These are phyloP conservation scores for Brassica juncea DNA, from an alignment of 345 rosid species.

Conservation along the genomic window DNA sequence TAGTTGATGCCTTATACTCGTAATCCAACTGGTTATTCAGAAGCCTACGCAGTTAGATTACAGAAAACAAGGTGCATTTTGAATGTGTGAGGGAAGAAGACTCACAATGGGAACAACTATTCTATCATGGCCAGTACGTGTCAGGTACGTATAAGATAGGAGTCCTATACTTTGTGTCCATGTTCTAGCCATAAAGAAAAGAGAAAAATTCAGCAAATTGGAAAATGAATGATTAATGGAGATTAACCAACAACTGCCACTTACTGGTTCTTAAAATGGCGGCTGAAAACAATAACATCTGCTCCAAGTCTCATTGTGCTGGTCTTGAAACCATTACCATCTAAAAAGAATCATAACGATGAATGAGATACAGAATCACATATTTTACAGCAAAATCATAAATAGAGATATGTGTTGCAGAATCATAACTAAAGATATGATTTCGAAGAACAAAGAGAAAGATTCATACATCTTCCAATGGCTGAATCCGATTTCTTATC, in stretches of 20 bases:
- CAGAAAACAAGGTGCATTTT: background rate
- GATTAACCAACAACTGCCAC: constrained; percentile 28
- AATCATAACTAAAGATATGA: background rate
- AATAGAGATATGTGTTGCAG: constrained; percentile 16
- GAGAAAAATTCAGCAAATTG: constrained; percentile 17
- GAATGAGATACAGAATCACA: constrained; percentile 17
- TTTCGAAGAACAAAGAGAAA: no score
- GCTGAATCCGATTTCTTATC: constrained; percentile 73
- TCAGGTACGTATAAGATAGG: constrained; percentile 84
- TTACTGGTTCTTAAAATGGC: constrained; percentile 63
- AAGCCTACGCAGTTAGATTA: constrained; percentile 5
- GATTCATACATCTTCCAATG: constrained; percentile 77
- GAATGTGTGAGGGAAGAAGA: constrained; percentile 26
- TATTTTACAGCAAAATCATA: constrained; percentile 7
- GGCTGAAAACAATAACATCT: constrained; percentile 89
- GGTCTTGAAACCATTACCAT: constrained; percentile 98
- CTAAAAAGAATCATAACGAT: constrained; percentile 54
- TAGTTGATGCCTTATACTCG: constrained; percentile 46
- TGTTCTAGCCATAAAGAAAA: constrained; percentile 44
- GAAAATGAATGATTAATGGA: background rate
- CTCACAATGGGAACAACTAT: constrained; percentile 96
- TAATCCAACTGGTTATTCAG: constrained; percentile 71
- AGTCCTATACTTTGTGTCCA: constrained; percentile 85
- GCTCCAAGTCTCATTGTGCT: constrained; percentile 98
- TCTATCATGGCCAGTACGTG: constrained; percentile 71